phyloP scores from a whole-genome alignment of 176 grass and related monocot genomes.

The Puya raimondii region DNA sequence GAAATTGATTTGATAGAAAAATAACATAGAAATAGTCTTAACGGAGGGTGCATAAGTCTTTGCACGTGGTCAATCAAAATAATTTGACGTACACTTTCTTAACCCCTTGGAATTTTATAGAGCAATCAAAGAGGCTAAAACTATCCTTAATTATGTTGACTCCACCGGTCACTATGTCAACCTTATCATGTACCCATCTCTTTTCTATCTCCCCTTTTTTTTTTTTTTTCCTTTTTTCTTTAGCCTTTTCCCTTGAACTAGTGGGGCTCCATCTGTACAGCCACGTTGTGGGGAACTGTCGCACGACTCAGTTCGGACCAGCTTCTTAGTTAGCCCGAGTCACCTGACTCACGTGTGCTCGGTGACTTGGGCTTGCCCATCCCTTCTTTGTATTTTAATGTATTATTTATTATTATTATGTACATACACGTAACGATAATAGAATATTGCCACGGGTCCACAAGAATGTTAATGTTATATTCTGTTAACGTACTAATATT shows the following conservation, averaged over 20 bases:
- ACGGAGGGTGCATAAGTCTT: no score
- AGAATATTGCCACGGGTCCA: no score
- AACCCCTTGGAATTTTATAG: no score
- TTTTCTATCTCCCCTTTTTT: not conserved
- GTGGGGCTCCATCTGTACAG: not conserved
- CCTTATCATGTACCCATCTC: conserved; percentile 3
- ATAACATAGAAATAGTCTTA: no score
- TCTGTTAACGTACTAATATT: no score
- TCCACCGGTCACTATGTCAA: conserved; percentile 2
- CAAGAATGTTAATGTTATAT: no score
- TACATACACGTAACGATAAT: not conserved
- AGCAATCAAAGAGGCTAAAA: not conserved
- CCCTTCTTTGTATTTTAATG: not conserved
- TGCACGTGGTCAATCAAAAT: no score
- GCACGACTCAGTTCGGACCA: not conserved
- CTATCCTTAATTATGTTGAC: conserved; percentile 1
- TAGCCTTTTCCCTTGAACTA: not conserved
- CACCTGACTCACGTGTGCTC: not conserved
- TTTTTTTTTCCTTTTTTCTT: not conserved
- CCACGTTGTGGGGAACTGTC: not conserved
- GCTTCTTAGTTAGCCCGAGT: not conserved
- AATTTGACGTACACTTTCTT: no score
- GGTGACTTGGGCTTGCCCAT: not conserved
- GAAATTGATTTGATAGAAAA: no score
- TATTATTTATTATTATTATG: not conserved